Conservation (phyloP, 2,329 filamentous ascomycete species). For the Trichoderma polysporum region DNA sequence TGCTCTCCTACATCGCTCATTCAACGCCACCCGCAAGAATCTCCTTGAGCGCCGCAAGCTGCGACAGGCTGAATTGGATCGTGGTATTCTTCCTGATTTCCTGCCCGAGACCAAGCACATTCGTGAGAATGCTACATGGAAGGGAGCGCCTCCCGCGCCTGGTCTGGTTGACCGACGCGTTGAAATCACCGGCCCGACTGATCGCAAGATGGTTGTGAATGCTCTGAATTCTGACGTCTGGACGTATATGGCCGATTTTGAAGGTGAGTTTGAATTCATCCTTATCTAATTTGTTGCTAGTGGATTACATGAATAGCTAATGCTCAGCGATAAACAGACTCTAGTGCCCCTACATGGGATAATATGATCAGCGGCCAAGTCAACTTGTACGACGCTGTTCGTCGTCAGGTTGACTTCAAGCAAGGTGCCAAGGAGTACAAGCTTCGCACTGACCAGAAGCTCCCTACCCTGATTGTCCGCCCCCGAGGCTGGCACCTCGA, state of each 20-base stretch:
- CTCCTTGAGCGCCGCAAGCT: constrained; percentile 82
- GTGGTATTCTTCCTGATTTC: constrained; percentile 86
- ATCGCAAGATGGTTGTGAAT: constrained; percentile 99
- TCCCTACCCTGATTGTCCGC: constrained; percentile 88
- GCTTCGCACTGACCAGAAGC: constrained; percentile 82
- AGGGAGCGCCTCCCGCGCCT: constrained; percentile 84
- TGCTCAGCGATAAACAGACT: constrained; percentile 59
- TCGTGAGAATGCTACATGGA: constrained; percentile 92
- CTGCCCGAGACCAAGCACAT: constrained; percentile 94
- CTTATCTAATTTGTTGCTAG: neutral
- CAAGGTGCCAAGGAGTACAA: constrained; percentile 95
- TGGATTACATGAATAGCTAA: neutral
- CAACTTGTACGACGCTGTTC: constrained; percentile 95
- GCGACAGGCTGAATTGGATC: constrained; percentile 91
- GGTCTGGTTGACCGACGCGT: constrained; percentile 90
- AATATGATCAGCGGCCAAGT: constrained; percentile 99
- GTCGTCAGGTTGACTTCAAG: constrained; percentile 94
- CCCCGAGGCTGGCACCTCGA: constrained; percentile 97
- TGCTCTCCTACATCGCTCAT: constrained; percentile 89
- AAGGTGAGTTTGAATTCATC: constrained; percentile 60
- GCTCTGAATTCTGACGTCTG: constrained; percentile 93
- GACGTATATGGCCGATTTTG: constrained; percentile 99
- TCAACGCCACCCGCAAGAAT: constrained; percentile 84
- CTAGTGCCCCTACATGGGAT: constrained; percentile 93
- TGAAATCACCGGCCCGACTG: constrained; percentile 95